phyloP scores from a whole-genome alignment of 768 basidiomycete species.

The Cystobasidium tubakii region DNA sequence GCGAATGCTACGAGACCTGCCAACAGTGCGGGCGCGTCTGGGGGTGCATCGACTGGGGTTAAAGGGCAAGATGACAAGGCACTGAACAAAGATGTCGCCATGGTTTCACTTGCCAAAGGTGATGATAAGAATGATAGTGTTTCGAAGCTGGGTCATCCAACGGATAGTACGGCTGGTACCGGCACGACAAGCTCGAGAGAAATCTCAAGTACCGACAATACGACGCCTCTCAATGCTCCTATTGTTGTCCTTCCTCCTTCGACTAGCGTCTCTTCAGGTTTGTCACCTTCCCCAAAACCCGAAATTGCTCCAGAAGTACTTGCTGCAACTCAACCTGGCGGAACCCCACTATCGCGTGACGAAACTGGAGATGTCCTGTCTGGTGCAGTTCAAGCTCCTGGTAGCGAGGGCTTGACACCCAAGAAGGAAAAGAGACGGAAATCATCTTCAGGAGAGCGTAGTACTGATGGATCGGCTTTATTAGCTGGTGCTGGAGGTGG shows the following conservation, averaged over 20 bases:
- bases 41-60: not conserved
- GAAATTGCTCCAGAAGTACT: constrained; percentile 35
- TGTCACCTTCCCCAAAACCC: not conserved
- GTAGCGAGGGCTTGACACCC: constrained; percentile 37
- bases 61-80: not conserved
- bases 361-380: constrained; percentile 39
- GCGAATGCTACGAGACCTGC: constrained; percentile 18
- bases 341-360: constrained; percentile 18
- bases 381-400: constrained; percentile 38
- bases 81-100: constrained; percentile 5
- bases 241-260: not conserved
- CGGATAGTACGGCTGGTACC: constrained; percentile 8
- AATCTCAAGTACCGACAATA: not conserved
- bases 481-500: constrained; percentile 5
- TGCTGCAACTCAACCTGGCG: constrained; percentile 14
- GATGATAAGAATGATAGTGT: constrained; percentile 12
- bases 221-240: not conserved
- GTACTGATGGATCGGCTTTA: not conserved
- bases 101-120: constrained; percentile 6
- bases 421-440: constrained; percentile 33
- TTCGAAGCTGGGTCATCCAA: not conserved
- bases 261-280: not conserved
- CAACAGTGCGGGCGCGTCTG: not conserved
- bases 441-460: constrained; percentile 24
- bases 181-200: not conserved